Conservation (phyloP, 306 rosid genomes). For the Sindora glabra region DNA sequence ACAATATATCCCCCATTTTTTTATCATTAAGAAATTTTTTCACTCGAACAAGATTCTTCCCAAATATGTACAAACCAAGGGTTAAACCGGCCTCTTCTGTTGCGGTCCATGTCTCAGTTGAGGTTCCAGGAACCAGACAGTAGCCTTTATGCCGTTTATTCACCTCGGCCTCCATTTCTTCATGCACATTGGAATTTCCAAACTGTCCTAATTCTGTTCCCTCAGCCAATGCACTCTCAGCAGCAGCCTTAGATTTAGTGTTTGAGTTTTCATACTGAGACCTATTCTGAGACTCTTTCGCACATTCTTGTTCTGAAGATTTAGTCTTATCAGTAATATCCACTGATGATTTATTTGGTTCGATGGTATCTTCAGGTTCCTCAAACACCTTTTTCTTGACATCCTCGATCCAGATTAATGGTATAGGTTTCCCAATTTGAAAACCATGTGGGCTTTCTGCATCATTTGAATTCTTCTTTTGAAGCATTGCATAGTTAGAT, state of each 20-base stretch:
- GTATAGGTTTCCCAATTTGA: slow-evolving; percentile 51
- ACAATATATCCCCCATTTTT: slow-evolving; percentile 62
- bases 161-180: slow-evolving; percentile 20
- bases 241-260: slow-evolving; percentile 21
- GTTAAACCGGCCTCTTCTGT: slow-evolving; percentile 60
- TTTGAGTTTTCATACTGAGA: slow-evolving; percentile 12
- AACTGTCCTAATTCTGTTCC: slow-evolving; percentile 19
- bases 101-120: slow-evolving; percentile 46
- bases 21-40: slow-evolving; percentile 53
- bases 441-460: slow-evolving; percentile 30
- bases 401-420: slow-evolving; percentile 45
- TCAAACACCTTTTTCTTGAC: slow-evolving; percentile 12
- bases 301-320: slow-evolving; percentile 14
- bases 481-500: slow-evolving; percentile 30
- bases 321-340: slow-evolving; percentile 23
- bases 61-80: slow-evolving; percentile 79
- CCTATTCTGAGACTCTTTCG: slow-evolving; percentile 6
- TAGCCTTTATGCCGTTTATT: slow-evolving; percentile 25
- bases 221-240: slow-evolving; percentile 10
- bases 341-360: too few species aligned
- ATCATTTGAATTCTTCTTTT: slow-evolving; percentile 16
- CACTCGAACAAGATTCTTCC: slow-evolving; percentile 75
- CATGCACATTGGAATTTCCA: slow-evolving; percentile 20
- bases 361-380: slow-evolving; percentile 7
- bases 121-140: slow-evolving; percentile 55